phyloP scores from a whole-genome alignment of 2,329 filamentous ascomycete genomes.

The Magnaporthiopsis incrustans region DNA sequence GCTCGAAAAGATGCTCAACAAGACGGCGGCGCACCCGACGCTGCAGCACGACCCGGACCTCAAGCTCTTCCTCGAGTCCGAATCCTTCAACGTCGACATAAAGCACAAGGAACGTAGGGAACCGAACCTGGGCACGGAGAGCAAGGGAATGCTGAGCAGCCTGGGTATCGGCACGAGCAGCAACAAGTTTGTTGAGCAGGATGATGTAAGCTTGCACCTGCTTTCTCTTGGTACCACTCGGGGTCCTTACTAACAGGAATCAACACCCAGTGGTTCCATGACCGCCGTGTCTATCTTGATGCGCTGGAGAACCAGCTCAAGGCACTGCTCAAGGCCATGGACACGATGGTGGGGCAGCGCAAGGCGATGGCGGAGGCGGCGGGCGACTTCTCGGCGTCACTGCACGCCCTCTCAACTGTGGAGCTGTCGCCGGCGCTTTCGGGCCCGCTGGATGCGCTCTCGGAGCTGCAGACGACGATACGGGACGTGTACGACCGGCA shows the following conservation, averaged over 20 bases:
- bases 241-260: background rate
- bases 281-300: constrained; percentile 89
- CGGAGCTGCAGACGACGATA: constrained; percentile 88
- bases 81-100: constrained; percentile 90
- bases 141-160: constrained; percentile 85
- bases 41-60: constrained; percentile 89
- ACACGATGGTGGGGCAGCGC: constrained; percentile 83
- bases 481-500: constrained; percentile 93
- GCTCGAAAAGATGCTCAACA: constrained; percentile 96
- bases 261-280: constrained; percentile 78
- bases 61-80: constrained; percentile 95
- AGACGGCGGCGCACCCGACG: constrained; percentile 80
- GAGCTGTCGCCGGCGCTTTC: constrained; percentile 86
- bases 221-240: background rate
- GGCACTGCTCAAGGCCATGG: constrained; percentile 84
- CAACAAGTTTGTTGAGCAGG: constrained; percentile 93
- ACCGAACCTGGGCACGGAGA: constrained; percentile 68
- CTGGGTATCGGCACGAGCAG: constrained; percentile 69
- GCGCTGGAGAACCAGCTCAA: constrained; percentile 88
- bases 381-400: constrained; percentile 82
- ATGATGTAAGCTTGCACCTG: constrained; percentile 59
- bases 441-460: constrained; percentile 81
- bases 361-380: constrained; percentile 92
- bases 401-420: constrained; percentile 87
- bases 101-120: constrained; percentile 96